Evolutionary conservation across 257 asterid species (phyloP).

Genomic region (Solanum etuberosum): DNA sequence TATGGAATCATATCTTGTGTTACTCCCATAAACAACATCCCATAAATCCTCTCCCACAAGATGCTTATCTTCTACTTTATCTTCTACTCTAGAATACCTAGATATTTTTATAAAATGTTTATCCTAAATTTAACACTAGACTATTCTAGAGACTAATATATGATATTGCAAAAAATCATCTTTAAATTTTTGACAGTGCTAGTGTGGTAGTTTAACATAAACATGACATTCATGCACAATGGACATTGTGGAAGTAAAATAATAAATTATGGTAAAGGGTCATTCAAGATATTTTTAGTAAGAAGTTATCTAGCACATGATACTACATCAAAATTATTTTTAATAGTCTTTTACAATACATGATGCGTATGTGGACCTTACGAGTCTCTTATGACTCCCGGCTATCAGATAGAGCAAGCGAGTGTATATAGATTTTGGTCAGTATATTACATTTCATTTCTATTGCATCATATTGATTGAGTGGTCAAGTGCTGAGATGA

Average conservation of each 20-base stretch:
- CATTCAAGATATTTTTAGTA: not conserved
- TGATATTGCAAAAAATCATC: not conserved
- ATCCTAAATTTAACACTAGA: not conserved
- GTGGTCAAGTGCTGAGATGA: not conserved
- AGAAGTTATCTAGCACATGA: no score
- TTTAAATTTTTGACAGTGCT: not conserved
- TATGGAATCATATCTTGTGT: not conserved
- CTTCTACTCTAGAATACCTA: not conserved
- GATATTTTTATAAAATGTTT: no score
- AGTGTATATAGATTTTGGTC: no score
- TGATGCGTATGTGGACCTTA: no score
- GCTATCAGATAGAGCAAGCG: no score
- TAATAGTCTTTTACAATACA: no score
- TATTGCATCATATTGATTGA: not conserved
- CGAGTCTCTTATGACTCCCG: no score
- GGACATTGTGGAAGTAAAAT: not conserved
- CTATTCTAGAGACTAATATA: not conserved
- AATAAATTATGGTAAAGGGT: not conserved
- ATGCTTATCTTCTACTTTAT: no score
- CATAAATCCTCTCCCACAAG: no score
- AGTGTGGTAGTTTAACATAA: not conserved
- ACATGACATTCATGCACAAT: not conserved
- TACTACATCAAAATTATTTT: no score
- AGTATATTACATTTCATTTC: not conserved
- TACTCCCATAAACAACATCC: no score